Evolutionary conservation across 192 early-diverging fungal genomes (phyloP).

Genomic region (Geranomyces variabilis): DNA sequence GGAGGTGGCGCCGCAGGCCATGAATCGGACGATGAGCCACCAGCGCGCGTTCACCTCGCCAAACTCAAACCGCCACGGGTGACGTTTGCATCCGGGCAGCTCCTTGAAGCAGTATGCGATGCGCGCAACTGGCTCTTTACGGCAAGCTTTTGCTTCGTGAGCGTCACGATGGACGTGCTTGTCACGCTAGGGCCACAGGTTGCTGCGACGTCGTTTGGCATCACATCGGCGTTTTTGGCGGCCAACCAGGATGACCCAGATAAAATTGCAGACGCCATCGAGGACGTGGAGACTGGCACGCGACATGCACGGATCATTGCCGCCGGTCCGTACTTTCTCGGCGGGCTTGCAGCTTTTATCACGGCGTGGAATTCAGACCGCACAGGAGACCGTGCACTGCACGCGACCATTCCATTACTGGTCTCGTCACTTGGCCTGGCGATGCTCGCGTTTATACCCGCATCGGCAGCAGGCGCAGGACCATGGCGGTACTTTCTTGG

Average conservation of each 20-base stretch:
- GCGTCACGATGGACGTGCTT: slow-evolving; percentile 21
- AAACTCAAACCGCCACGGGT: slow-evolving; percentile 17
- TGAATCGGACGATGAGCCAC: slow-evolving; percentile 14
- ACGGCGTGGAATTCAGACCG: slow-evolving; percentile 25
- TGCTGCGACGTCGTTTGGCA: slow-evolving; percentile 27
- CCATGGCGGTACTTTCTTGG: slow-evolving; percentile 35
- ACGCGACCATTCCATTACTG: slow-evolving; percentile 25
- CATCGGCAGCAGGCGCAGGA: background rate
- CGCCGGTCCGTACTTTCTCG: slow-evolving; percentile 28
- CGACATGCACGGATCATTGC: slow-evolving; percentile 24
- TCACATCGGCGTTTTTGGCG: background rate
- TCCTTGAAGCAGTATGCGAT: slow-evolving; percentile 31
- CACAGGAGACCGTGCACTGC: slow-evolving; percentile 38
- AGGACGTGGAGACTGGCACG: slow-evolving; percentile 7
- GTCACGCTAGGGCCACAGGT: slow-evolving; percentile 25
- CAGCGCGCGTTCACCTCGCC: background rate
- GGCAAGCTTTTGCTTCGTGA: slow-evolving; percentile 11
- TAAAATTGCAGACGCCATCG: background rate
- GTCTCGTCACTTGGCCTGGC: slow-evolving; percentile 32
- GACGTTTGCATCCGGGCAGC: slow-evolving; percentile 27
- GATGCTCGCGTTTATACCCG: slow-evolving; percentile 31
- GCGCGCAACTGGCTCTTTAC: slow-evolving; percentile 31
- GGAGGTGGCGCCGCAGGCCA: slow-evolving; percentile 6
- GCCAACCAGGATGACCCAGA: background rate
- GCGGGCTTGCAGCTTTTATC: slow-evolving; percentile 1